Evolutionary conservation across 306 rosid genomes (phyloP).

Genomic region (Lithocarpus polystachyus): DNA sequence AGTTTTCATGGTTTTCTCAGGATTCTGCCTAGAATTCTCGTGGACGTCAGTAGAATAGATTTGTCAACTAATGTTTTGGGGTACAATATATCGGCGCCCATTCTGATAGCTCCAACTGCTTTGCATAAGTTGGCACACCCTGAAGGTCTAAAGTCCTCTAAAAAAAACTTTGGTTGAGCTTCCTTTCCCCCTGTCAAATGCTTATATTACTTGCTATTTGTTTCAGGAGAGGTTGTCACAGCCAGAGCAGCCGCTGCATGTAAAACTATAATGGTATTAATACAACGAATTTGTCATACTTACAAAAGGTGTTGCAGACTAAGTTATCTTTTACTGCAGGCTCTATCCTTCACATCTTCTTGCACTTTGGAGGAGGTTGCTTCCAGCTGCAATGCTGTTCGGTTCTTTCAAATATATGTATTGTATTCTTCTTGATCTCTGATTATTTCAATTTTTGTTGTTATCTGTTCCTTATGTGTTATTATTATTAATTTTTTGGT

Average conservation of each 20-base stretch:
- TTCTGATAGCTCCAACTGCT: conserved; percentile 57
- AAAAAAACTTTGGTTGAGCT: not conserved
- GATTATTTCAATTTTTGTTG: not conserved
- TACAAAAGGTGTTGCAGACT: not conserved
- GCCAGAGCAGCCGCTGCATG: conserved; percentile 23
- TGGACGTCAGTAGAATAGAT: conserved; percentile 28
- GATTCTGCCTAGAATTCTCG: conserved; percentile 46
- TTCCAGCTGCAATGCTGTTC: conserved; percentile 48
- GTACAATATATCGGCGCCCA: conserved; percentile 46
- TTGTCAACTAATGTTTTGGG: conserved; percentile 55
- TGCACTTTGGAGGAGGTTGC: conserved; percentile 37
- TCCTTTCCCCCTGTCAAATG: not conserved
- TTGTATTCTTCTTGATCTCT: not conserved
- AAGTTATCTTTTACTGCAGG: conserved; percentile 21
- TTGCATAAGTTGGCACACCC: conserved; percentile 58
- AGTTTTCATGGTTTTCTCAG: conserved; percentile 27
- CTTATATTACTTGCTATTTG: not conserved
- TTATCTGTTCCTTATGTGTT: not conserved
- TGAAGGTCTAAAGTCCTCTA: conserved; percentile 36
- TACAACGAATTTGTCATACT: not conserved
- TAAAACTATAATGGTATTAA: conserved; percentile 58
- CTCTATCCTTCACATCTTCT: conserved; percentile 42
- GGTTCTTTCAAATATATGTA: conserved; percentile 74
- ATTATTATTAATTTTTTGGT: too few relatives aligned
- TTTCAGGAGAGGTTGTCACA: conserved; percentile 66